Percentiles rank a stretch among this genome's conserved stretches.
These are phyloP conservation scores for Leishmania amazonensis DNA, from an alignment of 208 protist species.

Conservation along the genomic window DNA sequence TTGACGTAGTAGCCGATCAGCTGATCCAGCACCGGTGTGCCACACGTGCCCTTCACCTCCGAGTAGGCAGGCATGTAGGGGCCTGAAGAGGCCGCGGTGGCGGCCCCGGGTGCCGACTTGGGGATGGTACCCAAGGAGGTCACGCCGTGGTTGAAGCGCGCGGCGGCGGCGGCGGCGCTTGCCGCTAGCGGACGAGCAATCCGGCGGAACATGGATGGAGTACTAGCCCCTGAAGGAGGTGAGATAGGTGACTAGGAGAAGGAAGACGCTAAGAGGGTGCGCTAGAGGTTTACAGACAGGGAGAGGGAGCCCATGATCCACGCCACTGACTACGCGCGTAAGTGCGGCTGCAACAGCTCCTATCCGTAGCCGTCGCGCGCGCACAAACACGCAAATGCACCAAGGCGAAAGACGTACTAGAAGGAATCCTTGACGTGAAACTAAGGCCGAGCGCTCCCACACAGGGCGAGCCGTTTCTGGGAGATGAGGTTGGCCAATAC, in stretches of 20 bases:
- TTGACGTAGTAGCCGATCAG: conserved; percentile 94
- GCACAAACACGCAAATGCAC: neutral
- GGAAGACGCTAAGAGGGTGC: neutral
- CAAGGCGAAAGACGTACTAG: conserved; percentile 2
- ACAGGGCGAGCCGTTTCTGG: neutral
- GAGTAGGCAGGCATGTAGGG: conserved; percentile 78
- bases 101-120: conserved; percentile 48
- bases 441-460: neutral
- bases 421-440: neutral
- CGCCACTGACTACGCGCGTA: neutral
- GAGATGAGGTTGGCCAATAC: neutral
- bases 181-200: conserved; percentile 21
- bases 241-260: neutral
- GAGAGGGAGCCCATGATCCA: neutral
- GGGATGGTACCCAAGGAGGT: conserved; percentile 31
- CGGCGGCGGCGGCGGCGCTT: conserved; percentile 25
- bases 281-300: neutral
- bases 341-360: neutral
- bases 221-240: neutral
- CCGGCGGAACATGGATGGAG: conserved; percentile 33
- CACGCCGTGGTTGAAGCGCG: conserved; percentile 38
- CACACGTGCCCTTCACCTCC: conserved; percentile 68
- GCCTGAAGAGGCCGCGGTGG: conserved; percentile 50
- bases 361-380: neutral
- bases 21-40: conserved; percentile 82